Evolutionary conservation across 371 early-diverging fungal species (phyloP).

Genomic region (Apophysomyces trapeziformis): DNA sequence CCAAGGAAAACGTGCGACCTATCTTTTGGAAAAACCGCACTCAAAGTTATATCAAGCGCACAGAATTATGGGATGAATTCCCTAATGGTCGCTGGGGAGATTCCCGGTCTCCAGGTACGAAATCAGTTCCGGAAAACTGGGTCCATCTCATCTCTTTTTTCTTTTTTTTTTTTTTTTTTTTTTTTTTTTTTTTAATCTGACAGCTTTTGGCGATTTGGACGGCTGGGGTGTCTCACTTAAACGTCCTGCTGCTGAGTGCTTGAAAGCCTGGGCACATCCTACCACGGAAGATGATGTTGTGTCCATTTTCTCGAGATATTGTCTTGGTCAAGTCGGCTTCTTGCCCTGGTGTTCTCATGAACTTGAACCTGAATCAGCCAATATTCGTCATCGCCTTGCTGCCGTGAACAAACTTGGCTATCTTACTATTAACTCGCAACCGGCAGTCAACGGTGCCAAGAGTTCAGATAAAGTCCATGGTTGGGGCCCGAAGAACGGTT

Average conservation of each 20-base stretch:
- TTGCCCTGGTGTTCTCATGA: slow-evolving; percentile 95
- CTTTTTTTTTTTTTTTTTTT: background rate
- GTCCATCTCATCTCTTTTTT: background rate
- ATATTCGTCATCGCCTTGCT: slow-evolving; percentile 74
- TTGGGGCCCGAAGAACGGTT: slow-evolving; percentile 98
- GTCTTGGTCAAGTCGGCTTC: slow-evolving; percentile 72
- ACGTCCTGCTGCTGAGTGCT: slow-evolving; percentile 62
- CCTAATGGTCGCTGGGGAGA: slow-evolving; percentile 99
- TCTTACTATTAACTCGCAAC: slow-evolving; percentile 96
- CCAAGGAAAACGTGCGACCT: slow-evolving; percentile 94
- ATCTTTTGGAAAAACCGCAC: slow-evolving; percentile 97
- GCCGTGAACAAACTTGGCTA: slow-evolving; percentile 82
- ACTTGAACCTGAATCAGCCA: slow-evolving; percentile 80
- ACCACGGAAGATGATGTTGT: slow-evolving; percentile 67
- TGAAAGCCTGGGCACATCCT: slow-evolving; percentile 85
- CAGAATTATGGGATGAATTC: slow-evolving; percentile 97
- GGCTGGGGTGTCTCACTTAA: slow-evolving; percentile 88
- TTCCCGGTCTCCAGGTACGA: slow-evolving; percentile 76
- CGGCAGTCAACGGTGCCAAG: slow-evolving; percentile 90
- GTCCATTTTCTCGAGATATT: slow-evolving; percentile 82
- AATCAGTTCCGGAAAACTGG: background rate
- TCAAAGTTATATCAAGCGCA: slow-evolving; percentile 90
- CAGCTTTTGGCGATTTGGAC: slow-evolving; percentile 90
- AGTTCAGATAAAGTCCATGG: slow-evolving; percentile 84
- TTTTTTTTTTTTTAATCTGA: background rate